Evolutionary conservation across 2,329 filamentous ascomycete species (phyloP).

Genomic region (Talaromyces sp.): DNA sequence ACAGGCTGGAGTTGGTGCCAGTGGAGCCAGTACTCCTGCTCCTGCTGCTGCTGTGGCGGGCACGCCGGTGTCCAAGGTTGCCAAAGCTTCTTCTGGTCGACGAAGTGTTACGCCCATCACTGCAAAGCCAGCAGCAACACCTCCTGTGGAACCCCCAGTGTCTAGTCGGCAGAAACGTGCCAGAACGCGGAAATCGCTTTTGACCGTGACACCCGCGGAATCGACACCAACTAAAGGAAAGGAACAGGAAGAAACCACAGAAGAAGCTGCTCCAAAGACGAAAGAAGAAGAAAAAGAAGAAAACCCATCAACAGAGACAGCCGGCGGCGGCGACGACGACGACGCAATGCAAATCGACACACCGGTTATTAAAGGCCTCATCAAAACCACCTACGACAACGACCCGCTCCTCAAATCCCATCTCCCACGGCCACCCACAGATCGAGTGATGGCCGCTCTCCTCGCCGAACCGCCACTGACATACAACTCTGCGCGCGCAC

Average conservation of each 20-base stretch:
- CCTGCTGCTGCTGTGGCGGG: background rate
- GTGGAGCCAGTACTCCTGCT: background rate
- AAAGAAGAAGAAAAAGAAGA: slow-evolving; percentile 10
- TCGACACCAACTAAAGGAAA: background rate
- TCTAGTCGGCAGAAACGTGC: slow-evolving; percentile 19
- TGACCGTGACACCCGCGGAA: slow-evolving; percentile 9
- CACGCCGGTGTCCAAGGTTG: slow-evolving; percentile 8
- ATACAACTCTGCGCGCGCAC: slow-evolving; percentile 43
- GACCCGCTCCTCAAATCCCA: slow-evolving; percentile 40
- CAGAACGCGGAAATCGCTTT: slow-evolving; percentile 12
- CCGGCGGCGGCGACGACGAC: background rate
- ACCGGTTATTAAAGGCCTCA: slow-evolving; percentile 15
- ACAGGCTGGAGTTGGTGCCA: background rate
- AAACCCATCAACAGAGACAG: slow-evolving; percentile 10
- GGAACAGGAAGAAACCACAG: background rate
- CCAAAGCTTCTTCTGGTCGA: background rate
- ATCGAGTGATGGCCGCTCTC: slow-evolving; percentile 42
- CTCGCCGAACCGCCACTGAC: slow-evolving; percentile 43
- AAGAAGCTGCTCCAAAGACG: background rate
- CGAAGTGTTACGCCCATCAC: slow-evolving; percentile 7
- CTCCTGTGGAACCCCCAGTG: background rate
- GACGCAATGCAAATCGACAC: slow-evolving; percentile 7
- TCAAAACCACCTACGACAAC: slow-evolving; percentile 35
- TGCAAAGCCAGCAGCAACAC: background rate
- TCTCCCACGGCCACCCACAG: slow-evolving; percentile 39